A percentile compares a stretch with the other conserved stretches of the same genome.
phyloP scores from a whole-genome alignment of 768 basidiomycete genomes.

The Mycena polygramma region DNA sequence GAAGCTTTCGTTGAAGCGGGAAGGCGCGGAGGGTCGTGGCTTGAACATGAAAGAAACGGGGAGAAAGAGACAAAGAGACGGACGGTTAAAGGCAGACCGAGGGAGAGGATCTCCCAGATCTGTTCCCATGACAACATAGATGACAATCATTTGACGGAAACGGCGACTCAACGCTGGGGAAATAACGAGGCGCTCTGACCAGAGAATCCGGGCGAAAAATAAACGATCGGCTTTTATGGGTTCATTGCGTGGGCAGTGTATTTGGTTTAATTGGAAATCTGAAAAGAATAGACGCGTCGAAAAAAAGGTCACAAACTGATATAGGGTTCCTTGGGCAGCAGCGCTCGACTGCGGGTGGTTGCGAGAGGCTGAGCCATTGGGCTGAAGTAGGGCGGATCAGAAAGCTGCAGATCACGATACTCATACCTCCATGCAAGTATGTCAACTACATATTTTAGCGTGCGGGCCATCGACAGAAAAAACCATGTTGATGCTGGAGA shows the following conservation, averaged over 20 bases:
- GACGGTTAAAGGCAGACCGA: not conserved
- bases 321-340: no score
- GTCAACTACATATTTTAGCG: no score
- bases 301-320: no score
- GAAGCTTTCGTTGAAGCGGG: slow-evolving; percentile 31
- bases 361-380: no score
- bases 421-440: no score
- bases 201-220: not conserved
- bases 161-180: not conserved
- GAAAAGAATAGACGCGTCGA: no score
- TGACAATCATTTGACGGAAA: slow-evolving; percentile 1
- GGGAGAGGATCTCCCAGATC: not conserved
- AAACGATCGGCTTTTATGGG: not conserved
- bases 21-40: slow-evolving; percentile 23
- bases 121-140: slow-evolving; percentile 33
- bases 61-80: not conserved
- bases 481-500: not conserved
- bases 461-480: not conserved
- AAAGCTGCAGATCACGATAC: no score
- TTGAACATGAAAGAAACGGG: slow-evolving; percentile 17
- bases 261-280: no score
- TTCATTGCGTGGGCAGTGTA: not conserved
- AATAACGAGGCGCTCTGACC: not conserved
- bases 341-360: no score
- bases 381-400: no score